Conservation (phyloP, 225 moss, liverwort and hornwort genomes). For the Ulota crispa region DNA sequence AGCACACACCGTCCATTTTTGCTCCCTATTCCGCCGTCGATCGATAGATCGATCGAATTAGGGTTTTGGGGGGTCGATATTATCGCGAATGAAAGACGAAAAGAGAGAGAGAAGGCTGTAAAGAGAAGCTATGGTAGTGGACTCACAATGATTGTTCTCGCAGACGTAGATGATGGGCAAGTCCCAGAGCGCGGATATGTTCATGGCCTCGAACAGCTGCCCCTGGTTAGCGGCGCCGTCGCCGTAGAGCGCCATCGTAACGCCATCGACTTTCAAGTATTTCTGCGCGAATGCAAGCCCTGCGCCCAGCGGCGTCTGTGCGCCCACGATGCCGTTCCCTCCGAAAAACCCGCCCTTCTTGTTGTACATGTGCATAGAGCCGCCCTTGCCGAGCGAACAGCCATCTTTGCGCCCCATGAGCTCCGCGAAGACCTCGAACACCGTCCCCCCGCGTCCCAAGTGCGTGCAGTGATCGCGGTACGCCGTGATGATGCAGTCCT, state of each 20-base stretch:
- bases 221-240: constrained; percentile 99
- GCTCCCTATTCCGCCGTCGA: neutral
- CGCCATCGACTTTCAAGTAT: constrained; percentile 92
- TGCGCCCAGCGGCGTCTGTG: constrained; percentile 91
- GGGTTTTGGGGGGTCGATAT: neutral
- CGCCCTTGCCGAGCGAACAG: constrained; percentile 83
- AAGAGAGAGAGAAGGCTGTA: too few relatives aligned
- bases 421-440: constrained; percentile 84
- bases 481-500: constrained; percentile 88
- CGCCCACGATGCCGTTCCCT: constrained; percentile 95
- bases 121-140: neutral
- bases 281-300: constrained; percentile 95
- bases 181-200: constrained; percentile 93
- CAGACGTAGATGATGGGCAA: constrained; percentile 84
- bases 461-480: constrained; percentile 98
- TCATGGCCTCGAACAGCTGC: constrained; percentile 98
- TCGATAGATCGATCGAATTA: neutral
- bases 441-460: constrained; percentile 70
- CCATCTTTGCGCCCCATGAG: constrained; percentile 91
- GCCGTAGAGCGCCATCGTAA: constrained; percentile 84
- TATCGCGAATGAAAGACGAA: neutral
- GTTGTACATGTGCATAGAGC: constrained; percentile 95
- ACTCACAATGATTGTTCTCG: constrained; percentile 93
- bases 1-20: neutral
- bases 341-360: constrained; percentile 84